Evolutionary conservation across 2,329 filamentous ascomycete species (phyloP), one percentile per base, ranked within the genome.

Genomic region (Cladosporium cucumerinum): DNA sequence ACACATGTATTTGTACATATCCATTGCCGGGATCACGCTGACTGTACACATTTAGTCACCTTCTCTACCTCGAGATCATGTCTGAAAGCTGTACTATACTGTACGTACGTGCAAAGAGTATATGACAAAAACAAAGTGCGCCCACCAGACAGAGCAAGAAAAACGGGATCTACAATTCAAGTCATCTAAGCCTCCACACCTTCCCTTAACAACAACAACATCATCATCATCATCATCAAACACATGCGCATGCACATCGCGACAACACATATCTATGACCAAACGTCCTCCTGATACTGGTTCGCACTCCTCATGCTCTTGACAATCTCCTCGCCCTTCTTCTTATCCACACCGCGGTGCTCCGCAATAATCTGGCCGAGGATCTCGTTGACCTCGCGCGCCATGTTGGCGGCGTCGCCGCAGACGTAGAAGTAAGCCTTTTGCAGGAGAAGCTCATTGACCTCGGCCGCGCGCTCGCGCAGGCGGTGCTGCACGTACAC

Each of bases 361-460:
- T 93, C 87, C 28, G 93, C 84, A 71, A 99, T 89, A 74, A 98
- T 96, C 76, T 96, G 89, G 28, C 85, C 89, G 51, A 99, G 84
- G n/a, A 92, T 87, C 26, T 89, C 84, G 77, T 96, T 76, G 34
- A 81, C 78, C 69, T 81, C 79, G 32, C 78, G 72, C 16, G 80
- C 79, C 78, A 84, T 97, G 82, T 97, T 93, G 64, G 95, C 91
- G 0, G 96, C 96, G 76, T 99, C 95, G 80, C 95, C 95, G 74
- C 96, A 99, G 65, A 99, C 94, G 78, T 99, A 99, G 78, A 99
- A 93, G 80, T 95, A 97, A 5, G 92, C 95, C 75, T 89, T 89
- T 77, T 93, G 91, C 78, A 90, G 84, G 11, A 99, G 84, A 0
- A 99, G 86, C 69, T 94, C 88, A 79, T 96, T 94, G 80, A 99